Conservation (phyloP, 2,329 filamentous ascomycete genomes). For the Venturia nashicola region DNA sequence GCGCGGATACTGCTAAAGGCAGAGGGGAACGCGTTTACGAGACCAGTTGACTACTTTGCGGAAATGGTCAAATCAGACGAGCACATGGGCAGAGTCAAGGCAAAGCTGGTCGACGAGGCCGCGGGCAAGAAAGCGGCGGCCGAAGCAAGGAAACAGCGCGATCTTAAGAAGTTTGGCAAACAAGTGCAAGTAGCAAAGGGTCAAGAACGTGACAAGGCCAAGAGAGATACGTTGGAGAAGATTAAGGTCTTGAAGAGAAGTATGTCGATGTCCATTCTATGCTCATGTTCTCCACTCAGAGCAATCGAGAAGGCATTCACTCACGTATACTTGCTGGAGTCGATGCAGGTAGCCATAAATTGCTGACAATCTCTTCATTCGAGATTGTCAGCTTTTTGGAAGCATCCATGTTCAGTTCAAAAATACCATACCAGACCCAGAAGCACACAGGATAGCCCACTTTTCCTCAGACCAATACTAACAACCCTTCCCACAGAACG, state of each 20-base stretch:
- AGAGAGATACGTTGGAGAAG: slow-evolving; percentile 88
- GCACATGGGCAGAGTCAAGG: slow-evolving; percentile 95
- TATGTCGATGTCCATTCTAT: slow-evolving; percentile 36
- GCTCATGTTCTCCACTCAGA: not conserved
- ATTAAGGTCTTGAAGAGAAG: slow-evolving; percentile 92
- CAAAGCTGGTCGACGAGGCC: slow-evolving; percentile 83
- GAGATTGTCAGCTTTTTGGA: no score
- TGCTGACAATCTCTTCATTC: no score
- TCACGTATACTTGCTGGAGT: not conserved
- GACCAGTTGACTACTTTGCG: slow-evolving; percentile 91
- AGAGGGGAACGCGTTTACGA: slow-evolving; percentile 74
- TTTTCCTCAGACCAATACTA: not conserved
- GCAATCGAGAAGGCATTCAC: not conserved
- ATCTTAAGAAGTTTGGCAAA: slow-evolving; percentile 98
- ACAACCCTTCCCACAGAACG: slow-evolving; percentile 4
- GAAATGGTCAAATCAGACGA: slow-evolving; percentile 99
- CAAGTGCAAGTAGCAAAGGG: slow-evolving; percentile 93
- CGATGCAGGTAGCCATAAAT: no score
- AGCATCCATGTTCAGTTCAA: no score
- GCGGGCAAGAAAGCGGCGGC: slow-evolving; percentile 83
- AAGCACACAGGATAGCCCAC: no score
- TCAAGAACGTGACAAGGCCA: slow-evolving; percentile 86
- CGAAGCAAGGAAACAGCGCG: slow-evolving; percentile 82
- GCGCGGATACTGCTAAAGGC: slow-evolving; percentile 65
- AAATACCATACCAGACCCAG: no score